Evolutionary conservation across 108 stramenopile species (phyloP), one percentile per base, ranked within the genome.

Genomic region (Seminavis robusta): DNA sequence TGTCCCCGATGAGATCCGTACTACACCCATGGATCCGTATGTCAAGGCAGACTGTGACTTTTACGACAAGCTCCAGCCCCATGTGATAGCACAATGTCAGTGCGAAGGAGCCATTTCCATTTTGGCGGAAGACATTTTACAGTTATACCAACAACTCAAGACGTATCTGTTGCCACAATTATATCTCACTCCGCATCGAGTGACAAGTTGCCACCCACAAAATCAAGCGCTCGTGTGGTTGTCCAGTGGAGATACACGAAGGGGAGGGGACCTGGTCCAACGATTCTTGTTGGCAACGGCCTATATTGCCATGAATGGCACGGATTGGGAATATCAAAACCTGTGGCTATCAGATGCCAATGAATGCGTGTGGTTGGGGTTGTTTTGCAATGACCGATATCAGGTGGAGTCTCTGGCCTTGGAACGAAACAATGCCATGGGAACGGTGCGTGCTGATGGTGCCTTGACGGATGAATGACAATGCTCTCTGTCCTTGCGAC

Each of bases 191-290:
- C n/a, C n/a, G n/a, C n/a, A n/a, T n/a, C n/a, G n/a, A n/a, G n/a
- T n/a, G n/a, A n/a, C n/a, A n/a, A n/a, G n/a, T n/a, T 71, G 69
- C 29, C 34, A 63, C 17, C 69, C 69, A 40, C 16, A 28, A 20
- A 71, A 71, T 56, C 58, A 63, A 56, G 69, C 61, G 16, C 39
- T 62, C 29, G 52, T 63, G 21, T 71, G 69, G 69, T 52, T 71
- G 41, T 46, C 69, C 3, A 31, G 61, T 20, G 36, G 36, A 10
- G 36, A 37, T 13, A 37, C 13, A 13, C 36, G 36, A 37, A 13
- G 13, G 11, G 9, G 11, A 10, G 36, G 36, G 36, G 11, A 37
- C 13, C 36, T 37, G 36, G 11, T 10, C 10, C 36, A 37, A 37
- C 36, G 36, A 11, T 37, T 11, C 36, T 10, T 13, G 13, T 37